Evolutionary conservation across 768 basidiomycete genomes (phyloP).

Genomic region (Lactifluus piperatus): DNA sequence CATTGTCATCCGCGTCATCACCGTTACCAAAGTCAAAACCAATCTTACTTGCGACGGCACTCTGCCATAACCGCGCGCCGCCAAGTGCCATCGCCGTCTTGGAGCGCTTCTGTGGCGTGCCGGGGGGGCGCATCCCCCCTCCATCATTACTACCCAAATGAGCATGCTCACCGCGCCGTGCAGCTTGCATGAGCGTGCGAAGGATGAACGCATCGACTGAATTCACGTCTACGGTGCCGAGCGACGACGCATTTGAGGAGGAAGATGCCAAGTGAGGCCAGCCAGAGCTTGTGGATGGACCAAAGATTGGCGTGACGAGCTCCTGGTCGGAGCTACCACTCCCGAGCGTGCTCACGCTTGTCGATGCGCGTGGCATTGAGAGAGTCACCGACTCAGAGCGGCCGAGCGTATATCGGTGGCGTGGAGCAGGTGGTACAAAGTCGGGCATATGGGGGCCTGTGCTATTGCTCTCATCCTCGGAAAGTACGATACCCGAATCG

Average conservation of each 20-base stretch:
- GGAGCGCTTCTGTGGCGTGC: slow-evolving; percentile 72
- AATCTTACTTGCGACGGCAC: slow-evolving; percentile 64
- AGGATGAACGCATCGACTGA: slow-evolving; percentile 62
- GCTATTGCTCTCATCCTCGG: slow-evolving; percentile 46
- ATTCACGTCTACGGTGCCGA: slow-evolving; percentile 21
- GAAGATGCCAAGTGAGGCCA: slow-evolving; percentile 51
- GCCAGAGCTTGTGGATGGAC: slow-evolving; percentile 44
- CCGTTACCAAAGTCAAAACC: slow-evolving; percentile 36
- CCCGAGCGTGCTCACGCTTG: slow-evolving; percentile 53
- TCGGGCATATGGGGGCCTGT: slow-evolving; percentile 2
- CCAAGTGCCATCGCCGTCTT: slow-evolving; percentile 45
- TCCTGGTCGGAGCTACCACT: slow-evolving; percentile 52
- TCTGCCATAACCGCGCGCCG: slow-evolving; percentile 65
- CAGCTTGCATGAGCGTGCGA: slow-evolving; percentile 48
- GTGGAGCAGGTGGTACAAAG: slow-evolving; percentile 13
- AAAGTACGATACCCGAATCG: slow-evolving; percentile 56
- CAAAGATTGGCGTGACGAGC: slow-evolving; percentile 60
- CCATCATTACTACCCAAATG: slow-evolving; percentile 23
- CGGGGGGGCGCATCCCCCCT: slow-evolving; percentile 55
- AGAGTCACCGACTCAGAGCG: slow-evolving; percentile 25
- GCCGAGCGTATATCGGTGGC: slow-evolving; percentile 20
- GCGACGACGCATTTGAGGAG: slow-evolving; percentile 36
- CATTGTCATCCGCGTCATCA: slow-evolving; percentile 27
- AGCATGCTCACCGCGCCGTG: slow-evolving; percentile 37
- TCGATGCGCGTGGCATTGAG: slow-evolving; percentile 49